Conservation (phyloP, 2,329 filamentous ascomycete genomes). For the Camillea tinctor region DNA sequence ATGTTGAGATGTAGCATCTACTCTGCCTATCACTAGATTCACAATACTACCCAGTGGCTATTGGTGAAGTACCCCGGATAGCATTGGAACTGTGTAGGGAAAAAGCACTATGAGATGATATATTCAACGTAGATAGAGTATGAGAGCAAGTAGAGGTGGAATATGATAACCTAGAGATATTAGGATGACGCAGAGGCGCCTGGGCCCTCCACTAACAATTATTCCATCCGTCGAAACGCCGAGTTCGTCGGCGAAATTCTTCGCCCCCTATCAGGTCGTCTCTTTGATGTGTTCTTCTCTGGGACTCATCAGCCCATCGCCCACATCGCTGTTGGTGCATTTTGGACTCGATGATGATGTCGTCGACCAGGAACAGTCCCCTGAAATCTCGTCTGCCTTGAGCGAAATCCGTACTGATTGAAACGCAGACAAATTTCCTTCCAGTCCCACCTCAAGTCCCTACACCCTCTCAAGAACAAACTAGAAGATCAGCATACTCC, state of each 20-base stretch:
- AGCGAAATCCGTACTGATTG: not conserved
- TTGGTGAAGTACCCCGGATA: not conserved
- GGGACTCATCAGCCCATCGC: not conserved
- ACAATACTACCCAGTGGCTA: not conserved
- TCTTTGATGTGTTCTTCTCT: not conserved
- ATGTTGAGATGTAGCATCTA: no score
- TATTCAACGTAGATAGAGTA: not conserved
- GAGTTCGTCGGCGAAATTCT: not conserved
- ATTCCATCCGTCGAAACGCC: not conserved
- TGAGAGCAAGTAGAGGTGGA: not conserved
- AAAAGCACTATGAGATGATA: not conserved
- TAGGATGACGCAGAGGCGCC: not conserved
- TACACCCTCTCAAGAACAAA: constrained; percentile 3
- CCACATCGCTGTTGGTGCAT: constrained; percentile 10
- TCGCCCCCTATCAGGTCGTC: not conserved
- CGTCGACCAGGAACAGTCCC: constrained; percentile 1
- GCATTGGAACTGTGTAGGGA: not conserved
- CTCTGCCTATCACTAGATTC: not conserved
- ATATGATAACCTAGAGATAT: not conserved
- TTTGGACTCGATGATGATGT: not conserved
- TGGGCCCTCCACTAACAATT: not conserved
- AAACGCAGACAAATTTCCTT: not conserved
- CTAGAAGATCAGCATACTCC: not conserved
- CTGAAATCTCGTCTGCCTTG: not conserved
- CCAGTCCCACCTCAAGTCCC: constrained; percentile 3